phyloP scores from a whole-genome alignment of 345 rosid species.

The Ceriops zippeliana region DNA sequence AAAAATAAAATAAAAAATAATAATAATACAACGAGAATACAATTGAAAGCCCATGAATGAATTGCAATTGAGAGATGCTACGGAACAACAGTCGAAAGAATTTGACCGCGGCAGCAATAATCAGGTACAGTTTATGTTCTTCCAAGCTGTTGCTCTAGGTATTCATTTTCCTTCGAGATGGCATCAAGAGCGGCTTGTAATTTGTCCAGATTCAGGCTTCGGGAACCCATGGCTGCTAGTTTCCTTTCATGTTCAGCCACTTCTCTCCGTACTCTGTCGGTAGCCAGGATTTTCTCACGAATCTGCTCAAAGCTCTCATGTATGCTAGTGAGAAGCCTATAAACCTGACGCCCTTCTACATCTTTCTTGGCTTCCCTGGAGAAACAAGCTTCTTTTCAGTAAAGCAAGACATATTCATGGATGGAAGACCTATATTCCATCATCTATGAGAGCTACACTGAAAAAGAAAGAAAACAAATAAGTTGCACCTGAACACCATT shows the following conservation, averaged over 20 bases:
- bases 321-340: constrained; percentile 62
- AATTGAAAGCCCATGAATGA: neutral
- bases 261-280: constrained; percentile 67
- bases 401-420: constrained; percentile 11
- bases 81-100: constrained; percentile 1
- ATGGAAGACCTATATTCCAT: neutral
- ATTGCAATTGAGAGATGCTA: neutral
- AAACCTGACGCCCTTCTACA: constrained; percentile 55
- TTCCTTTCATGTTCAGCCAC: constrained; percentile 66
- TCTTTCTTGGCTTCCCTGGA: constrained; percentile 81
- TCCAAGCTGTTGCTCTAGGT: constrained; percentile 33
- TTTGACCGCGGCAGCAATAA: neutral
- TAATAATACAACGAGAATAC: neutral
- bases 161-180: constrained; percentile 55
- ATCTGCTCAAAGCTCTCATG: constrained; percentile 74
- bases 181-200: constrained; percentile 59
- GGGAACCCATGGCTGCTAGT: constrained; percentile 50
- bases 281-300: constrained; percentile 54
- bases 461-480: neutral
- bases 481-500: constrained; percentile 58
- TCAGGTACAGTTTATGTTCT: constrained; percentile 1
- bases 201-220: constrained; percentile 48
- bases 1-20: no score
- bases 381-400: constrained; percentile 11
- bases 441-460: neutral